Percentiles rank a stretch among this genome's conserved stretches.
These are phyloP conservation scores for Rauvolfia tetraphylla DNA, from an alignment of 257 asterid genomes.

Conservation along the genomic window DNA sequence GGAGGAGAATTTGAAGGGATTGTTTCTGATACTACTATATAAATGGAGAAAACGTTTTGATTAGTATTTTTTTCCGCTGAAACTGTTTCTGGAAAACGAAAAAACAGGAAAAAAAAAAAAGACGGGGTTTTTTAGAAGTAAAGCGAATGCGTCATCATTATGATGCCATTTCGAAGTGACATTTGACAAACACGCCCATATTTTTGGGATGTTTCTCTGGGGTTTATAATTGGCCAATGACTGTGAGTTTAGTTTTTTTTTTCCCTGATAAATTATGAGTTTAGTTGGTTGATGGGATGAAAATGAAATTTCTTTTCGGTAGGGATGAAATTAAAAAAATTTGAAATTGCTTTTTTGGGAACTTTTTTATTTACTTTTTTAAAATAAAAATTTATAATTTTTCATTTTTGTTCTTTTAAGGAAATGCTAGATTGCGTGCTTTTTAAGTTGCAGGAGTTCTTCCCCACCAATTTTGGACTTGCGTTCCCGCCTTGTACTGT, in stretches of 20 bases:
- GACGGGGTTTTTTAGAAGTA: conserved; percentile 29
- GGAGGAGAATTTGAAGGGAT: conserved; percentile 1
- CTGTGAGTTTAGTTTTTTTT: too few species aligned
- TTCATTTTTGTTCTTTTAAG: not conserved
- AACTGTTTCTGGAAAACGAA: not conserved
- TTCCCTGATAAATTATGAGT: too few species aligned
- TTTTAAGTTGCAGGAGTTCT: conserved; percentile 23
- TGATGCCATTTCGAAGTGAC: conserved; percentile 21
- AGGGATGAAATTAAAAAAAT: too few species aligned
- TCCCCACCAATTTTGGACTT: conserved; percentile 39
- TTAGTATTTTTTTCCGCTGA: not conserved
- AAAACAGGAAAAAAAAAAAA: not conserved
- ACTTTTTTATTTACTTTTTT: not conserved
- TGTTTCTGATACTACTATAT: not conserved
- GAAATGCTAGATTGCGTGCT: not conserved
- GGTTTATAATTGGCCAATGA: too few species aligned
- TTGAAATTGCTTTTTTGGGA: not conserved
- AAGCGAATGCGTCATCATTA: conserved; percentile 22
- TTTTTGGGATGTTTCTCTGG: not conserved
- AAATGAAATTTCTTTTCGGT: too few species aligned
- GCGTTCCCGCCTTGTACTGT: conserved; percentile 66
- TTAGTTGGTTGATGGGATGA: too few species aligned
- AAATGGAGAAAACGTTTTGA: conserved; percentile 2
- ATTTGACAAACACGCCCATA: conserved; percentile 3
- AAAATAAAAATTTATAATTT: not conserved